Conservation (phyloP, 2,329 filamentous ascomycete species). For the Dothistroma pini region DNA sequence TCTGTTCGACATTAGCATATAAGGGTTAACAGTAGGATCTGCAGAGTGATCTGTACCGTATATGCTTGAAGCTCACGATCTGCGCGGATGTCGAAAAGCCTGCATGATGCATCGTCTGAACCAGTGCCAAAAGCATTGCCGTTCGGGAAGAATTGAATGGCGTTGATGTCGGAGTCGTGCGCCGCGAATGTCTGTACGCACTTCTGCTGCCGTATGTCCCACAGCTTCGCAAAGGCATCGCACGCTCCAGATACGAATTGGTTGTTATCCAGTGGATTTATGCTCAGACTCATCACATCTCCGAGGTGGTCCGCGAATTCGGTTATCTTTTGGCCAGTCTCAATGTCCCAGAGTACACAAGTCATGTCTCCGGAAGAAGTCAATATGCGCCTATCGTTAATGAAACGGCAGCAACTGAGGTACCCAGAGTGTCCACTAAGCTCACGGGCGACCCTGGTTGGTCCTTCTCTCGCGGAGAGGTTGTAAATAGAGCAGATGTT, state of each 20-base stretch:
- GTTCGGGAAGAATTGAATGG: conserved; percentile 99
- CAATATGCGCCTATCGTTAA: conserved; percentile 95
- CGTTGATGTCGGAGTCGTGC: conserved; percentile 98
- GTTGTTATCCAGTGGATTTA: conserved; percentile 98
- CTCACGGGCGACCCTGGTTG: conserved; percentile 91
- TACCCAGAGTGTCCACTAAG: conserved; percentile 96
- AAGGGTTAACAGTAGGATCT: neutral
- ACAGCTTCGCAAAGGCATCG: conserved; percentile 96
- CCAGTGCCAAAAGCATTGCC: conserved; percentile 98
- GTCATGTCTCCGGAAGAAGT: conserved; percentile 99
- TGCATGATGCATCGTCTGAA: conserved; percentile 95
- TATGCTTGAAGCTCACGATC: conserved; percentile 74
- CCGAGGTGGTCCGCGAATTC: conserved; percentile 98
- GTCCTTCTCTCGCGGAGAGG: conserved; percentile 93
- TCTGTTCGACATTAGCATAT: conserved; percentile 52
- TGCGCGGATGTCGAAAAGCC: conserved; percentile 95
- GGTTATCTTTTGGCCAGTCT: conserved; percentile 93
- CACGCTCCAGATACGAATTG: conserved; percentile 99
- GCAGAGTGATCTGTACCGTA: conserved; percentile 48
- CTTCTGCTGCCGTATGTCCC: conserved; percentile 98
- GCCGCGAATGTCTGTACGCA: conserved; percentile 98
- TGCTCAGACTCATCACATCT: conserved; percentile 99
- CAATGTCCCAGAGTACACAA: conserved; percentile 99
- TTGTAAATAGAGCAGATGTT: conserved; percentile 99
- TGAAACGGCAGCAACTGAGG: conserved; percentile 96